Conservation (phyloP, 805 yeast genomes). For the Wickerhamomyces xylosicus region DNA sequence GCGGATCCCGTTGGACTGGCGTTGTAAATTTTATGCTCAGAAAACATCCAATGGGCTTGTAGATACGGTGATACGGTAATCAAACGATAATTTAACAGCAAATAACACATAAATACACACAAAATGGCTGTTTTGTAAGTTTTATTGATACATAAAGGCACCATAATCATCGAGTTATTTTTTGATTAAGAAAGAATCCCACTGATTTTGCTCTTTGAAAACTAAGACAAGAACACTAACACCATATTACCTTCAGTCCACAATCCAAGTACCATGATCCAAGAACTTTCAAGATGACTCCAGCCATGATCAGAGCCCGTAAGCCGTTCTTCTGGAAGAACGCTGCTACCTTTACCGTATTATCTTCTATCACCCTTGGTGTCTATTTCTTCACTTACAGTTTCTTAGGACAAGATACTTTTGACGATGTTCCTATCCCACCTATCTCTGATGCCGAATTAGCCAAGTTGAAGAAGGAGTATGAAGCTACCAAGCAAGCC, state of each 20-base stretch:
- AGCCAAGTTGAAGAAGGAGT: slow-evolving; percentile 61
- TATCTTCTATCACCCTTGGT: slow-evolving; percentile 57
- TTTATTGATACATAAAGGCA: neutral
- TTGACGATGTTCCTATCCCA: slow-evolving; percentile 88
- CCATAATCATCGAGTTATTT: neutral
- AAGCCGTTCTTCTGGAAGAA: slow-evolving; percentile 77
- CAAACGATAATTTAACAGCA: too few species aligned
- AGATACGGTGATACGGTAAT: too few species aligned
- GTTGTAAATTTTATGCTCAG: too few species aligned
- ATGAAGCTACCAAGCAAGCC: slow-evolving; percentile 32
- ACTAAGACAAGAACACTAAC: too few species aligned
- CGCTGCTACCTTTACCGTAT: slow-evolving; percentile 45
- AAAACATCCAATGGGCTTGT: too few species aligned
- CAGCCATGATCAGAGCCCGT: slow-evolving; percentile 87
- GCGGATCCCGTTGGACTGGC: too few species aligned
- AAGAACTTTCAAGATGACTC: slow-evolving; percentile 77
- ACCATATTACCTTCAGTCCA: slow-evolving; percentile 7
- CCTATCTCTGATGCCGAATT: slow-evolving; percentile 77
- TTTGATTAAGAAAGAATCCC: neutral
- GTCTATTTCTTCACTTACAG: slow-evolving; percentile 59
- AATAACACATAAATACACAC: neutral
- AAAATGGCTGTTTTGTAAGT: slow-evolving; percentile 7
- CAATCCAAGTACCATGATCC: slow-evolving; percentile 49
- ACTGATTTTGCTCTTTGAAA: neutral
- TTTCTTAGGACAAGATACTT: slow-evolving; percentile 66